Percentiles rank a stretch among this genome's conserved stretches.
These are phyloP conservation scores for Rhodofomes roseus DNA, from an alignment of 1,284 basidiomycete species.

Conservation along the genomic window DNA sequence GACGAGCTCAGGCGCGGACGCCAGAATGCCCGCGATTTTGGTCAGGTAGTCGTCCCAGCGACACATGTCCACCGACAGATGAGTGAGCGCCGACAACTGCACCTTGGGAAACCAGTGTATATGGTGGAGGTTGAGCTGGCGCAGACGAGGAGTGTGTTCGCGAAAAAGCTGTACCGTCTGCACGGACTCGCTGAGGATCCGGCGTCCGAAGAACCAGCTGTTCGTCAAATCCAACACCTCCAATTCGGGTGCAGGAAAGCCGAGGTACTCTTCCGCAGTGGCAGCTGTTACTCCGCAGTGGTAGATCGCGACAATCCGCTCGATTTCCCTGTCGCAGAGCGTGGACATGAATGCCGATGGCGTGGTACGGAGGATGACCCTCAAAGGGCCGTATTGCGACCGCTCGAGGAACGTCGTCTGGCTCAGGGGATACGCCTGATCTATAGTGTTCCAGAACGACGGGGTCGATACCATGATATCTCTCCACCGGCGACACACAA, in stretches of 20 bases:
- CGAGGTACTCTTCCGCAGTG: background rate
- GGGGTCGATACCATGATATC: background rate
- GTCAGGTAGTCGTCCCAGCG: background rate
- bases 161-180: background rate
- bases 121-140: background rate
- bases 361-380: background rate
- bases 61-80: background rate
- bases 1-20: background rate
- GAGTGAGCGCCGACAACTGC: background rate
- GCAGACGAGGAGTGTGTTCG: background rate
- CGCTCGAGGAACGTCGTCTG: background rate
- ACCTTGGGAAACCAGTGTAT: background rate
- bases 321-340: background rate
- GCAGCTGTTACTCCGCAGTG: background rate
- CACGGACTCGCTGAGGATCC: background rate
- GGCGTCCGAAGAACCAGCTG: background rate
- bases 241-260: background rate
- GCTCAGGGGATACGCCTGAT: background rate
- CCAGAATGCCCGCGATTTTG: background rate
- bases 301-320: background rate
- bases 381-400: background rate
- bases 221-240: background rate
- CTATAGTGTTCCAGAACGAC: background rate
- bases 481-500: background rate
- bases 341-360: background rate